Evolutionary conservation across 164 flowering plant species (phyloP).

Genomic region (Chimonanthus salicifolius): DNA sequence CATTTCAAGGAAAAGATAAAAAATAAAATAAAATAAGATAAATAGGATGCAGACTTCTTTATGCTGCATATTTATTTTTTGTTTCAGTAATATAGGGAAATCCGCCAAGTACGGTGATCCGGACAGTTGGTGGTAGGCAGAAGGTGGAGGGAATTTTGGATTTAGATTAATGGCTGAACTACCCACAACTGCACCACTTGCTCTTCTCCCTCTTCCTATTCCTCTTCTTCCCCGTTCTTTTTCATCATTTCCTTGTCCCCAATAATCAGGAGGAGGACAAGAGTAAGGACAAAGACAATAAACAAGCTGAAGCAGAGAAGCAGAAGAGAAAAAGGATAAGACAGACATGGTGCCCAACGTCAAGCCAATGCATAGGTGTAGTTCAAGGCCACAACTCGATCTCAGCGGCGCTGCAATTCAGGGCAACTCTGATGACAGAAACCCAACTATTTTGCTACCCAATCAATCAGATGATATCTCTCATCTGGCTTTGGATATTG

Average conservation of each 20-base stretch:
- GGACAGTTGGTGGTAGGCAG: slow-evolving; percentile 16
- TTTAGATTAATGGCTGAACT: slow-evolving; percentile 19
- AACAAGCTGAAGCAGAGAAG: not conserved
- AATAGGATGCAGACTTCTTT: not conserved
- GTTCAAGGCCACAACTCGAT: slow-evolving; percentile 87
- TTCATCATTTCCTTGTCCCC: slow-evolving; percentile 1
- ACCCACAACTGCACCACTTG: not conserved
- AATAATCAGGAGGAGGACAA: slow-evolving; percentile 5
- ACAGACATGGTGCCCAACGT: slow-evolving; percentile 49
- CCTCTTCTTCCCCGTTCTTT: not conserved
- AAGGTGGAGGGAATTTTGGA: slow-evolving; percentile 9
- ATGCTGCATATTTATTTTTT: not conserved
- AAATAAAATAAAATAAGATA: too few species aligned
- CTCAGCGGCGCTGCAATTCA: slow-evolving; percentile 88
- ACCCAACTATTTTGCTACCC: slow-evolving; percentile 88
- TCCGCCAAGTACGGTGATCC: not conserved
- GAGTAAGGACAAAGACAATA: not conserved
- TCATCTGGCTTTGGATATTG: slow-evolving; percentile 90
- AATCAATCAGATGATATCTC: slow-evolving; percentile 94
- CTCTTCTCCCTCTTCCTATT: not conserved
- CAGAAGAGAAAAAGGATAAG: slow-evolving; percentile 17
- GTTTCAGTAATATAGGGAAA: not conserved
- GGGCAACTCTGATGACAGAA: slow-evolving; percentile 77
- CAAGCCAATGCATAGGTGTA: slow-evolving; percentile 56
- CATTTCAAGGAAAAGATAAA: too few species aligned